Conservation (phyloP, 169 alveolate genomes). For the Eimeria praecox region DNA sequence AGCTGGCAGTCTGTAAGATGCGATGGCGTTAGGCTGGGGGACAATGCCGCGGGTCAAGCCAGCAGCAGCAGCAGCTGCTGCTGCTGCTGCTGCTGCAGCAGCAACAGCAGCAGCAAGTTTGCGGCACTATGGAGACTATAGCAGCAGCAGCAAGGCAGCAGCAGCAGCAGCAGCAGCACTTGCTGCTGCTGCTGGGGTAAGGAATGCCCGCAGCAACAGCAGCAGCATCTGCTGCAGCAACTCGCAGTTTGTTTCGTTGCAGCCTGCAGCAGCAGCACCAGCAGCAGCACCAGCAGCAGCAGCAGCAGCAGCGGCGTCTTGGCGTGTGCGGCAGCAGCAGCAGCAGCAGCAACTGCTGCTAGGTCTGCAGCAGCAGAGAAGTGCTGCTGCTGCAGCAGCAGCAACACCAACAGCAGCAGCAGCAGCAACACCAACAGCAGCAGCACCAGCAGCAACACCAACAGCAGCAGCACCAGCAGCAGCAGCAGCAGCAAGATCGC, state of each 20-base stretch:
- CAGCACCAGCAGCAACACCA: conserved; percentile 37
- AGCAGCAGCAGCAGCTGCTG: conserved; percentile 22
- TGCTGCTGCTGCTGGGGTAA: conserved; percentile 32
- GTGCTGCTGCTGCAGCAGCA: background rate
- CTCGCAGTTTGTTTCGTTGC: background rate
- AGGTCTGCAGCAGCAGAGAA: background rate
- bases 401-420: conserved; percentile 25
- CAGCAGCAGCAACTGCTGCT: conserved; percentile 1
- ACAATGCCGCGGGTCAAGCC: background rate
- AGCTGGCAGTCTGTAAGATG: background rate
- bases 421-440: background rate
- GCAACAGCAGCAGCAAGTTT: conserved; percentile 25
- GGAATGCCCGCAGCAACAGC: background rate
- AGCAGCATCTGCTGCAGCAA: background rate
- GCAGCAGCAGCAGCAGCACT: conserved; percentile 10
- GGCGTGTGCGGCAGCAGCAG: conserved; percentile 23
- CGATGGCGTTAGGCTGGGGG: background rate
- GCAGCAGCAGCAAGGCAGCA: conserved; percentile 24
- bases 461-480: conserved; percentile 47
- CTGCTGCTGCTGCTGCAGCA: conserved; percentile 6
- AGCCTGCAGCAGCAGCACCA: background rate
- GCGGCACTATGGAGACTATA: conserved; percentile 9
- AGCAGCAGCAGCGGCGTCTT: background rate
- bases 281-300: conserved; percentile 32
- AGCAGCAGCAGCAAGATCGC: conserved; percentile 22